Percentiles rank a stretch among this genome's conserved stretches.
Conservation (phyloP, 768 basidiomycete species). For the Tylopilus rubrobrunneus region DNA sequence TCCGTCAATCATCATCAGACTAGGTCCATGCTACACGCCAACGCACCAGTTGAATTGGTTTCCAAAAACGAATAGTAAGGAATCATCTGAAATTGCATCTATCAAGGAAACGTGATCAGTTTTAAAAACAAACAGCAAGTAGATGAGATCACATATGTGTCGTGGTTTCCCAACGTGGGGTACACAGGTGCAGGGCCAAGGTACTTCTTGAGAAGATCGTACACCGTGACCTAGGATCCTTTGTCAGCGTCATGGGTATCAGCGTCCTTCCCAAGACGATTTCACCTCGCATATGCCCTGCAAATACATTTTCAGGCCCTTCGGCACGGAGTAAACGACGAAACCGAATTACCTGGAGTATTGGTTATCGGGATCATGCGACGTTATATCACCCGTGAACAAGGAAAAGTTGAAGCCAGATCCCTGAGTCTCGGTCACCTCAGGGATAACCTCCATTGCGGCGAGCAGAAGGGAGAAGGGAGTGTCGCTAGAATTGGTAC, state of each 20-base stretch:
- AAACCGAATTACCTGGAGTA: slow-evolving; percentile 45
- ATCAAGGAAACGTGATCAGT: background rate
- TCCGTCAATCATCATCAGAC: background rate
- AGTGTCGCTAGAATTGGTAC: slow-evolving; percentile 42
- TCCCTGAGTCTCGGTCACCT: slow-evolving; percentile 53
- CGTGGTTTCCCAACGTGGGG: slow-evolving; percentile 70
- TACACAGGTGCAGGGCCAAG: slow-evolving; percentile 63
- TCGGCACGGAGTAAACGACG: background rate
- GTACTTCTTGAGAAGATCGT: slow-evolving; percentile 55
- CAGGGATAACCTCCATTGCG: slow-evolving; percentile 62
- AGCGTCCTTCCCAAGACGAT: background rate
- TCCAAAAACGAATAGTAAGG: slow-evolving; percentile 32
- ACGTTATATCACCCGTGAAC: slow-evolving; percentile 72
- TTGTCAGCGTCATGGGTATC: background rate
- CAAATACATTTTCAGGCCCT: background rate
- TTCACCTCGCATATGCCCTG: slow-evolving; percentile 58
- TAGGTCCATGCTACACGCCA: no score
- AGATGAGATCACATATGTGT: slow-evolving; percentile 48
- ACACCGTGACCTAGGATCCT: slow-evolving; percentile 45
- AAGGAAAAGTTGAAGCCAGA: slow-evolving; percentile 61
- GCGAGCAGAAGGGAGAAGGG: slow-evolving; percentile 55
- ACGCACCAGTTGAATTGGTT: slow-evolving; percentile 41
- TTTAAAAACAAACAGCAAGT: background rate
- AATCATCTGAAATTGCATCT: slow-evolving; percentile 33
- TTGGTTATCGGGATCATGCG: slow-evolving; percentile 67